phyloP scores from a whole-genome alignment of 352 stramenopile species.

The Phytophthora sp. region DNA sequence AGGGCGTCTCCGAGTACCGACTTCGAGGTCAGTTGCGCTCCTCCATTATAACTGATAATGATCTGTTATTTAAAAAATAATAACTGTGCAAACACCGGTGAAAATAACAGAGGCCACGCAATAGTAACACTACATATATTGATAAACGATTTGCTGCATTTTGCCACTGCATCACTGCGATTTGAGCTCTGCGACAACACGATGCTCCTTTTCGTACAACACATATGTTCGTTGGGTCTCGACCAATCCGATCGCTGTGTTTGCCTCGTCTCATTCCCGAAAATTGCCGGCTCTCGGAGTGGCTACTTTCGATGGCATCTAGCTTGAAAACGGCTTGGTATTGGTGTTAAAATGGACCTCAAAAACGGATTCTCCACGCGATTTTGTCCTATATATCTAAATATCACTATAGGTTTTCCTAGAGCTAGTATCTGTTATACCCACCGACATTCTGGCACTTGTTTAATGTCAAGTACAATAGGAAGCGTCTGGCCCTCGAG shows the following conservation, averaged over 20 bases:
- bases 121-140: not conserved
- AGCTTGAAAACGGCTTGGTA: not conserved
- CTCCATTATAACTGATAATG: not conserved
- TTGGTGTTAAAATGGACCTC: slow-evolving; percentile 1
- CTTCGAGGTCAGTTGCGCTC: not conserved
- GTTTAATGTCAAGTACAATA: no score
- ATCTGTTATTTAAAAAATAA: not conserved
- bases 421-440: no score
- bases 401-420: no score
- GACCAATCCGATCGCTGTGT: not conserved
- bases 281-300: not conserved
- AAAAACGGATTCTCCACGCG: not conserved
- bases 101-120: not conserved
- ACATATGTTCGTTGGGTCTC: not conserved
- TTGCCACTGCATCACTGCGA: not conserved
- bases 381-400: no score
- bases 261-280: not conserved
- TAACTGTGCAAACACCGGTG: not conserved
- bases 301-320: not conserved
- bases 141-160: not conserved
- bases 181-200: not conserved
- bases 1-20: not conserved
- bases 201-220: not conserved
- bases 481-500: no score
- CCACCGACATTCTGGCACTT: no score